These are phyloP conservation scores for Aspergillus puulaauensis DNA, from an alignment of 2,329 filamentous ascomycete genomes.

Conservation along the genomic window DNA sequence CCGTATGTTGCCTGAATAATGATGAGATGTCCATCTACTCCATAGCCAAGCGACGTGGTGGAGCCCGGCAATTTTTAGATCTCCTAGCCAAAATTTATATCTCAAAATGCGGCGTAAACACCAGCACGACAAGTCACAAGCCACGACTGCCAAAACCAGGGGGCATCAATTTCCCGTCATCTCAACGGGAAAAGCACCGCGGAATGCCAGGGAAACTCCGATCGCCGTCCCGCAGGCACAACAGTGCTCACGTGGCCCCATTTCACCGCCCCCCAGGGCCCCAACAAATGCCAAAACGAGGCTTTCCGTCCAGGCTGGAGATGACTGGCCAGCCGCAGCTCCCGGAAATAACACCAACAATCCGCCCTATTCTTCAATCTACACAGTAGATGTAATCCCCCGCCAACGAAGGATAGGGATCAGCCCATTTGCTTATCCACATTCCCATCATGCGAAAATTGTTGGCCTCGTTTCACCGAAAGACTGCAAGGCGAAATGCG, in stretches of 20 bases:
- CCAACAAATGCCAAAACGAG: constrained; percentile 7
- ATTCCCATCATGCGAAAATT: not conserved
- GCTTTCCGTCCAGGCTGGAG: not conserved
- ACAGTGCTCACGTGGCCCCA: constrained; percentile 11
- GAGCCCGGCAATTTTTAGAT: not conserved
- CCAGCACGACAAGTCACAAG: not conserved
- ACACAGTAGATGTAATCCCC: constrained; percentile 10
- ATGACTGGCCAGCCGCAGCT: not conserved
- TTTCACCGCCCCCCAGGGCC: constrained; percentile 24
- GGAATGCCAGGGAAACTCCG: constrained; percentile 13
- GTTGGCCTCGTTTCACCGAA: not conserved
- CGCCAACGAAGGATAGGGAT: not conserved
- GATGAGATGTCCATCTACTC: not conserved
- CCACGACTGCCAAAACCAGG: not conserved
- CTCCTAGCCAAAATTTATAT: not conserved
- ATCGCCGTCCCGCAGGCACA: not conserved
- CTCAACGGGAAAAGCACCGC: not conserved
- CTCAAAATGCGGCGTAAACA: not conserved
- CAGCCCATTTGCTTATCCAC: not conserved
- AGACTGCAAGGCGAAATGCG: not conserved
- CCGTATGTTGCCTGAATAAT: not conserved
- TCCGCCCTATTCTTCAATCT: constrained; percentile 7
- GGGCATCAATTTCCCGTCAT: not conserved
- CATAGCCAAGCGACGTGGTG: not conserved
- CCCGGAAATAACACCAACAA: not conserved